Percentiles rank a stretch among this genome's conserved stretches.
Conservation (phyloP, 495 filamentous ascomycete species). For the Aspergillus sparsus region DNA sequence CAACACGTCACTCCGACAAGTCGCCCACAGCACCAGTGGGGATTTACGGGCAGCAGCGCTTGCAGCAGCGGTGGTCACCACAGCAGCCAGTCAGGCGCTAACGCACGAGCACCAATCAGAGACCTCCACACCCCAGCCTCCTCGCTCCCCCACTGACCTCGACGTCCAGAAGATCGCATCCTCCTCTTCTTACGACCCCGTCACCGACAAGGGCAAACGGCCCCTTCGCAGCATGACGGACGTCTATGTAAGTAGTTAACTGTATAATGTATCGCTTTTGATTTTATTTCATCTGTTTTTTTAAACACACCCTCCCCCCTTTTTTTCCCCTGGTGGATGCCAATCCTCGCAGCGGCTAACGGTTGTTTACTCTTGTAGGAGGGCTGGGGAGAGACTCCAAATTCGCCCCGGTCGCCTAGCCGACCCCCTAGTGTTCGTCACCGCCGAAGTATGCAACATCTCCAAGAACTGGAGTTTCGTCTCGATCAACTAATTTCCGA, state of each 20-base stretch:
- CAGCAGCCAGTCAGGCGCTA: constrained; percentile 41
- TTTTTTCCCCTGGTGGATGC: constrained; percentile 16
- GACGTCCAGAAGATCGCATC: constrained; percentile 53
- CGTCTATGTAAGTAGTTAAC: constrained; percentile 77
- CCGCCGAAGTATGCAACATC: constrained; percentile 93
- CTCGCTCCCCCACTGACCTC: constrained; percentile 32
- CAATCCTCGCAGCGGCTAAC: constrained; percentile 3
- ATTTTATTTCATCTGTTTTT: constrained; percentile 25
- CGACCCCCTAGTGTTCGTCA: constrained; percentile 94
- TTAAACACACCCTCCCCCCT: constrained; percentile 27
- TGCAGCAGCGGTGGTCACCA: constrained; percentile 4
- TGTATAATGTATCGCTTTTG: constrained; percentile 20
- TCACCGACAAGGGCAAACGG: constrained; percentile 84
- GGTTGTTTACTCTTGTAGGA: constrained; percentile 57
- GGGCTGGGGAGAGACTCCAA: constrained; percentile 90
- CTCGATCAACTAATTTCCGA: constrained; percentile 81
- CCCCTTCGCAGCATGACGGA: constrained; percentile 83
- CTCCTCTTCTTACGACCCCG: constrained; percentile 68
- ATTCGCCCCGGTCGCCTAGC: constrained; percentile 88
- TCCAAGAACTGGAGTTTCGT: constrained; percentile 71
- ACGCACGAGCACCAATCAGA: constrained; percentile 31
- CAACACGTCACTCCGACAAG: constrained; percentile 67
- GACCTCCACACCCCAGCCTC: constrained; percentile 21
- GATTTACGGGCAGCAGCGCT: constrained; percentile 63
- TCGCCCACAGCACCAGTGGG: constrained; percentile 72